Conservation (phyloP, 2,329 filamentous ascomycete species). For the Pseudomassariella vexata region DNA sequence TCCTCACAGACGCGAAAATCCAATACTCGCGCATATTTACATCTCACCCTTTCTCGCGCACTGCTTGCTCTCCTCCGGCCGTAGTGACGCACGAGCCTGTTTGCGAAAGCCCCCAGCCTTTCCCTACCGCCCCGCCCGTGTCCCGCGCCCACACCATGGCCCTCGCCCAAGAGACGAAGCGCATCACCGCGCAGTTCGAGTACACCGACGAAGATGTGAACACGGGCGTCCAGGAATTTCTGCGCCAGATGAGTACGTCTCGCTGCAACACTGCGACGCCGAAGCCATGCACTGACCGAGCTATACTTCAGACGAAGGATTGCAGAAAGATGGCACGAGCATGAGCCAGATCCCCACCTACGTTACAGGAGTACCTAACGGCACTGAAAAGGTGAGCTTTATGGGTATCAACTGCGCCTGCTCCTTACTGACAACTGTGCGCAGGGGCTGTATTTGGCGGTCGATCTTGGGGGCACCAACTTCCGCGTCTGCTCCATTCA, state of each 20-base stretch:
- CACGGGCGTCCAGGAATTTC: slow-evolving; percentile 76
- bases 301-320: slow-evolving; percentile 62
- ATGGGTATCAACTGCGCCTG: slow-evolving; percentile 1
- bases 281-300: slow-evolving; percentile 1
- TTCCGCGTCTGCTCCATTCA: slow-evolving; percentile 95
- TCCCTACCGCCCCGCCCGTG: slow-evolving; percentile 47
- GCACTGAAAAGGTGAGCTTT: slow-evolving; percentile 78
- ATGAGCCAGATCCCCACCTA: slow-evolving; percentile 97
- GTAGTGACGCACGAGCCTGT: slow-evolving; percentile 36
- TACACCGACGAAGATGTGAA: slow-evolving; percentile 74
- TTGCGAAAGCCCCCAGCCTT: slow-evolving; percentile 50
- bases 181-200: slow-evolving; percentile 79
- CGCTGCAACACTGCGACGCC: slow-evolving; percentile 1
- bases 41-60: slow-evolving; percentile 26
- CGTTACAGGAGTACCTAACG: slow-evolving; percentile 92
- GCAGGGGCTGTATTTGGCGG: slow-evolving; percentile 89
- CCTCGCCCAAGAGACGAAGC: slow-evolving; percentile 66
- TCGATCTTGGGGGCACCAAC: slow-evolving; percentile 97
- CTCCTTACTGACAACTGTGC: slow-evolving; percentile 5
- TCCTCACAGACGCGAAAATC: slow-evolving; percentile 44
- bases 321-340: slow-evolving; percentile 70
- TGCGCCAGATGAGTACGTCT: slow-evolving; percentile 68
- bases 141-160: slow-evolving; percentile 56
- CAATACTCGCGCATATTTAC: slow-evolving; percentile 29
- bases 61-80: slow-evolving; percentile 36